Evolutionary conservation across 75 land plant species (phyloP), one percentile per base, ranked within the genome.

Genomic region (Pinus taeda): DNA sequence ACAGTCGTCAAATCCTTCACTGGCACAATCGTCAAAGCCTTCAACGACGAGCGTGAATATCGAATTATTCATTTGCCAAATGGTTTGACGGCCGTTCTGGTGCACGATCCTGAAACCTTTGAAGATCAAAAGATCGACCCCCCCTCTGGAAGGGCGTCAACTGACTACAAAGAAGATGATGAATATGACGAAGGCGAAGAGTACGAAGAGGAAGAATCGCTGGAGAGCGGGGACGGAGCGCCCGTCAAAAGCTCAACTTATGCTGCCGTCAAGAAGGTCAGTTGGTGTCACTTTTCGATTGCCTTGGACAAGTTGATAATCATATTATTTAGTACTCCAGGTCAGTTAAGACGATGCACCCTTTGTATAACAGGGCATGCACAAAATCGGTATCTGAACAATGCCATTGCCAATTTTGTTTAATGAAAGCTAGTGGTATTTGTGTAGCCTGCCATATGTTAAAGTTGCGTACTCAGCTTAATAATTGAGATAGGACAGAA

Each of bases 61-160:
- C 57, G 92, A 36, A 63, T 82, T 53, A 53, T 92, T 12, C 82
- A 76, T 60, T 85, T 92, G 20, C 67, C 76, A 6, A 92, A 90
- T 66, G 95, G 95, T 2, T 72, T 92, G 45, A 74, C 80, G 39
- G 95, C 90, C 13, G 57, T 90, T 21, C 82, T 90, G 6, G 88
- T 92, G 15, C 90, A 90, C 78, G 93, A 92, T 59, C 90, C 95
- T 15, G 83, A 91, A 72, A 87, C 90, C 59, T 83, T 72, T 22
- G 63, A 79, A 36, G 26, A 77, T n/a, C 55, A 37, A 2, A 20
- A 58, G 18, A 53, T 56, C 4, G 39, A 30, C 8, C n/a, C 11
- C 42, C 6, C 20, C 3, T 18, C 42, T 18, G 36, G 4, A 65
- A 65, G 1, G 1, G 33, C 33, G 33, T 33, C 33, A 33, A 33